Evolutionary conservation across 441 rosid genomes (phyloP).

Genomic region (Codiaeum variegatum): DNA sequence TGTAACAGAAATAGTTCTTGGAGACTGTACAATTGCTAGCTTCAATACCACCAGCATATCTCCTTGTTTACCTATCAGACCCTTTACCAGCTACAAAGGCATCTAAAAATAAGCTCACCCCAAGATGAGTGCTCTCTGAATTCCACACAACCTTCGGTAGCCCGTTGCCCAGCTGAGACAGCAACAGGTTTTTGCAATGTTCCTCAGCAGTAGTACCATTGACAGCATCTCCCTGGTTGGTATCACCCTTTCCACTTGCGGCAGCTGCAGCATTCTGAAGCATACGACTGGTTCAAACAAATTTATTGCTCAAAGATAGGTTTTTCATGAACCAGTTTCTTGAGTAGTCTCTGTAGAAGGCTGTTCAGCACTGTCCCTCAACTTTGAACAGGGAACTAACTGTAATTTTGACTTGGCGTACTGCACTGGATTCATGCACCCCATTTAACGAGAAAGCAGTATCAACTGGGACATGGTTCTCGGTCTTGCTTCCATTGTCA

Average conservation of each 20-base stretch:
- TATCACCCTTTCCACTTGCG: constrained; percentile 15
- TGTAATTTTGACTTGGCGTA: constrained; percentile 16
- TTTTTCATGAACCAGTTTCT: constrained; percentile 16
- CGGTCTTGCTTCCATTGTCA: constrained; percentile 13
- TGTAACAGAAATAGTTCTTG: background rate
- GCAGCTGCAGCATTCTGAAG: constrained; percentile 13
- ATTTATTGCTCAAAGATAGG: background rate
- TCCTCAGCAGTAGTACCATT: constrained; percentile 1
- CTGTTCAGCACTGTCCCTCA: constrained; percentile 3
- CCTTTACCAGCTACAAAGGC: constrained; percentile 8
- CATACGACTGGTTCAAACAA: constrained; percentile 9
- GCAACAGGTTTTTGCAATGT: constrained; percentile 11
- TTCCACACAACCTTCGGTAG: too few species aligned
- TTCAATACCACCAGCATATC: constrained; percentile 5
- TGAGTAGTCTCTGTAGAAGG: constrained; percentile 10
- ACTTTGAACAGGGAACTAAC: constrained; percentile 2
- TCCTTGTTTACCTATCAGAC: constrained; percentile 8
- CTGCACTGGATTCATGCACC: constrained; percentile 4
- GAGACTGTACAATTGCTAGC: constrained; percentile 13
- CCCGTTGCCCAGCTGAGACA: too few species aligned
- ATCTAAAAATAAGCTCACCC: too few species aligned
- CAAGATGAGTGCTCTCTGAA: too few species aligned
- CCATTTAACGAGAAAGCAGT: background rate
- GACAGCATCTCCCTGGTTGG: background rate
- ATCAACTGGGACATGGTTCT: constrained; percentile 10